Percentiles rank a stretch among this genome's conserved stretches.
Evolutionary conservation across 2,329 filamentous ascomycete genomes (phyloP).

Genomic region (Clarireedia monteithiana): DNA sequence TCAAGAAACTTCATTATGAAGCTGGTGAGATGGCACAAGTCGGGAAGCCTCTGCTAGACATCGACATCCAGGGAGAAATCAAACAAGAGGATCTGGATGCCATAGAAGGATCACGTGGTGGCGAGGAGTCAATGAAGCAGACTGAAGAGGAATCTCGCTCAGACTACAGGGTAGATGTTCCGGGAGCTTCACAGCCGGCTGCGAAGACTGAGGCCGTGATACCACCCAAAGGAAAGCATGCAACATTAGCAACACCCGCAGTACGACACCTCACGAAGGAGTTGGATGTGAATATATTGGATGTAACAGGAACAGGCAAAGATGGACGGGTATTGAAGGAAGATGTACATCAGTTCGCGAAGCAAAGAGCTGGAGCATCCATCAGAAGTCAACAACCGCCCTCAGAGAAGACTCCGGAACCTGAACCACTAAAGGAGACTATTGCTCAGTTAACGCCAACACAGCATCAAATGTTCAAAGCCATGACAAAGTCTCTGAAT

Average conservation of each 20-base stretch:
- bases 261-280: conserved; percentile 84
- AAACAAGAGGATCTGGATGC: conserved; percentile 50
- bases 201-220: not conserved
- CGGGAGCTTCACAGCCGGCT: conserved; percentile 1
- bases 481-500: conserved; percentile 83
- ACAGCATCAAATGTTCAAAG: conserved; percentile 93
- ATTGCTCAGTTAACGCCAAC: conserved; percentile 63
- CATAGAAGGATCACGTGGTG: conserved; percentile 28
- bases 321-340: conserved; percentile 90
- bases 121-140: conserved; percentile 16
- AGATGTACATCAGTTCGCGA: conserved; percentile 69
- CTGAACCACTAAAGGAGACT: conserved; percentile 55
- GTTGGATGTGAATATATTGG: conserved; percentile 65
- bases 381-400: conserved; percentile 17
- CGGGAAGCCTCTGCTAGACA: conserved; percentile 88
- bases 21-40: conserved; percentile 95
- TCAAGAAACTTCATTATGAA: conserved; percentile 94
- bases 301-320: conserved; percentile 78
- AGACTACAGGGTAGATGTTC: conserved; percentile 1
- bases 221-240: conserved; percentile 47
- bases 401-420: conserved; percentile 7
- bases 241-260: conserved; percentile 79
- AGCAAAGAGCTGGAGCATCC: conserved; percentile 39
- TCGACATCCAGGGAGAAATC: conserved; percentile 78
- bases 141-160: not conserved